A percentile compares a stretch with the other conserved stretches of the same genome.
Evolutionary conservation across 768 basidiomycete genomes (phyloP).

Genomic region (Trametopsis cervina): DNA sequence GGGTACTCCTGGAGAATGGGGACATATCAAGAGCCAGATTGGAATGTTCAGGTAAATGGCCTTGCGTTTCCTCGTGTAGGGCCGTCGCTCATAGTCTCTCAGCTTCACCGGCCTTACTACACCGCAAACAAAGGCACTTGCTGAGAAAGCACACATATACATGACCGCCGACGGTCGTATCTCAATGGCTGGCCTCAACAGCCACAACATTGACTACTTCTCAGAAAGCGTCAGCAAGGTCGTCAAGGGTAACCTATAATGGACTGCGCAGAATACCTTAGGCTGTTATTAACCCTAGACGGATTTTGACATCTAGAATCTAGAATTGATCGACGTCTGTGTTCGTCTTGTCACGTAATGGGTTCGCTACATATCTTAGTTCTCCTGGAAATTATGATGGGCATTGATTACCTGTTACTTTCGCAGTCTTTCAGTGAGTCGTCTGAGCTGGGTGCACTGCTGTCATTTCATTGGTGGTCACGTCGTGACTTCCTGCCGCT

Average conservation of each 20-base stretch:
- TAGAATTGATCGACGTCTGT: neutral
- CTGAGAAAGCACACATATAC: slow-evolving; percentile 86
- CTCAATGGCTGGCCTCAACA: slow-evolving; percentile 89
- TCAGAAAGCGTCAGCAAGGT: slow-evolving; percentile 80
- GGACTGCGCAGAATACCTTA: too few species aligned
- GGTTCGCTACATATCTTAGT: neutral
- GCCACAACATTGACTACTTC: slow-evolving; percentile 81
- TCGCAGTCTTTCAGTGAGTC: too few species aligned
- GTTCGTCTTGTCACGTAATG: neutral
- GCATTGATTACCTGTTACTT: too few species aligned
- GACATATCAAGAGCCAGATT: slow-evolving; percentile 91
- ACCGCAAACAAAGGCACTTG: slow-evolving; percentile 73
- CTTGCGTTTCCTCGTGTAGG: neutral
- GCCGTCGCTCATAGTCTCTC: neutral
- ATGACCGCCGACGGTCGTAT: slow-evolving; percentile 94
- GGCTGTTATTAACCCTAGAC: too few species aligned
- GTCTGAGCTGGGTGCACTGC: too few species aligned
- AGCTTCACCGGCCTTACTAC: slow-evolving; percentile 82
- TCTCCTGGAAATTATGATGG: too few species aligned
- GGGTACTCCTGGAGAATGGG: slow-evolving; percentile 92
- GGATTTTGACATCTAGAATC: neutral
- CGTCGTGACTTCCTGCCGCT: too few species aligned
- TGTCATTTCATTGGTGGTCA: too few species aligned
- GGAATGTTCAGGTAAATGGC: slow-evolving; percentile 89
- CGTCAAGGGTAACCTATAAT: slow-evolving; percentile 65